These are phyloP conservation scores for Rutstroemia sp. DNA, from an alignment of 2,329 filamentous ascomycete genomes.

Conservation along the genomic window DNA sequence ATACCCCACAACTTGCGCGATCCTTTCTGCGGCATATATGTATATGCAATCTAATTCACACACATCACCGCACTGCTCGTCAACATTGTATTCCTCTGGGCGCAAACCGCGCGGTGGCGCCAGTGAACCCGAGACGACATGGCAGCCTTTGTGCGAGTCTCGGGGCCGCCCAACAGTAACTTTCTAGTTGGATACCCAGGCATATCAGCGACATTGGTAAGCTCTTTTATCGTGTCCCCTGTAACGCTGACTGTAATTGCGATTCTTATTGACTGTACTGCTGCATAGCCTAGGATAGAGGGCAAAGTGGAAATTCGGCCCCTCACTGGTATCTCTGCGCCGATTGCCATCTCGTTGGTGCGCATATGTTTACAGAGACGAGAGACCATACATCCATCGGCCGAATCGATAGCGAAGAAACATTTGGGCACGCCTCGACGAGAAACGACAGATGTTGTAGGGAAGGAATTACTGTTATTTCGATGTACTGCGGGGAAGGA, in stretches of 20 bases:
- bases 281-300: slow-evolving; percentile 84
- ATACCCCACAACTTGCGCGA: slow-evolving; percentile 8
- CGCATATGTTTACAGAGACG: slow-evolving; percentile 88
- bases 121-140: slow-evolving; percentile 37
- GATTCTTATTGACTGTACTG: slow-evolving; percentile 12
- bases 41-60: slow-evolving; percentile 14
- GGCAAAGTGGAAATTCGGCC: slow-evolving; percentile 96
- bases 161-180: slow-evolving; percentile 92
- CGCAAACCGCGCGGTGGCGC: slow-evolving; percentile 27
- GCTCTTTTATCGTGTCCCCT: slow-evolving; percentile 33
- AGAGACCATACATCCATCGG: slow-evolving; percentile 94
- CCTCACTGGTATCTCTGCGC: slow-evolving; percentile 74
- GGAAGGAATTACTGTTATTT: slow-evolving; percentile 90
- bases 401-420: slow-evolving; percentile 88
- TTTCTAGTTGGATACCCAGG: slow-evolving; percentile 96
- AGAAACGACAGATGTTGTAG: slow-evolving; percentile 86
- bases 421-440: slow-evolving; percentile 84
- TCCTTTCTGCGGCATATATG: slow-evolving; percentile 5
- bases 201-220: slow-evolving; percentile 92
- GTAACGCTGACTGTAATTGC: neutral
- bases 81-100: slow-evolving; percentile 19
- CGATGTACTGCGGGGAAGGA: slow-evolving; percentile 78
- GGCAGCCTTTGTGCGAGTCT: slow-evolving; percentile 88
- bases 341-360: slow-evolving; percentile 85
- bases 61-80: slow-evolving; percentile 13